Conservation (phyloP, 2,329 filamentous ascomycete genomes). For the Aspergillus phoenicis region DNA sequence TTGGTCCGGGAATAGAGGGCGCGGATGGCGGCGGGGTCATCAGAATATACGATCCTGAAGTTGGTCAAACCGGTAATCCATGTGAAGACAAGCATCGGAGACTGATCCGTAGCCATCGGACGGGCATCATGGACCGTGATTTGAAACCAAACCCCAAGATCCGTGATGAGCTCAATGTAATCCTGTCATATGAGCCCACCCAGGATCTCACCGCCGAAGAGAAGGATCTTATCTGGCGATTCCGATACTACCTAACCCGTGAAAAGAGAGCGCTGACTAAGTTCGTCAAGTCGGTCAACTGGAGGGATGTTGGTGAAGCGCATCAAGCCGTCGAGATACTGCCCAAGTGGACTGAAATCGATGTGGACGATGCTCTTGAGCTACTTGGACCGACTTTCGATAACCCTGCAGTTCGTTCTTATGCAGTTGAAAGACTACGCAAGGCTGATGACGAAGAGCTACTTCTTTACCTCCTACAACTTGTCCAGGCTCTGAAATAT, state of each 20-base stretch:
- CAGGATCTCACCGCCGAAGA: slow-evolving; percentile 86
- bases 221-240: slow-evolving; percentile 96
- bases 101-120: slow-evolving; percentile 86
- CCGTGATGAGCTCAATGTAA: slow-evolving; percentile 86
- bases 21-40: slow-evolving; percentile 64
- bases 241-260: slow-evolving; percentile 87
- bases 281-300: slow-evolving; percentile 96
- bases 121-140: slow-evolving; percentile 92
- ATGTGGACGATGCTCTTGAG: slow-evolving; percentile 94
- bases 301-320: slow-evolving; percentile 81
- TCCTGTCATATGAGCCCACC: slow-evolving; percentile 90
- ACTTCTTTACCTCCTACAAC: slow-evolving; percentile 84
- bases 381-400: slow-evolving; percentile 90
- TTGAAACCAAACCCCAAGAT: slow-evolving; percentile 95
- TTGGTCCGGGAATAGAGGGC: slow-evolving; percentile 84
- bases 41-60: slow-evolving; percentile 89
- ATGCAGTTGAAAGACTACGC: slow-evolving; percentile 86
- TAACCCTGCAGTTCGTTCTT: slow-evolving; percentile 83
- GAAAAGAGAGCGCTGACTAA: slow-evolving; percentile 94
- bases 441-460: slow-evolving; percentile 93
- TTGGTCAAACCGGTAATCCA: slow-evolving; percentile 85
- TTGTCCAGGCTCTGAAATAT: slow-evolving; percentile 95
- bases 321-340: slow-evolving; percentile 88
- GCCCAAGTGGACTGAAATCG: slow-evolving; percentile 92
- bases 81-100: slow-evolving; percentile 93